These are phyloP conservation scores for Rickenella mellea DNA, from an alignment of 768 basidiomycete genomes.

Conservation along the genomic window DNA sequence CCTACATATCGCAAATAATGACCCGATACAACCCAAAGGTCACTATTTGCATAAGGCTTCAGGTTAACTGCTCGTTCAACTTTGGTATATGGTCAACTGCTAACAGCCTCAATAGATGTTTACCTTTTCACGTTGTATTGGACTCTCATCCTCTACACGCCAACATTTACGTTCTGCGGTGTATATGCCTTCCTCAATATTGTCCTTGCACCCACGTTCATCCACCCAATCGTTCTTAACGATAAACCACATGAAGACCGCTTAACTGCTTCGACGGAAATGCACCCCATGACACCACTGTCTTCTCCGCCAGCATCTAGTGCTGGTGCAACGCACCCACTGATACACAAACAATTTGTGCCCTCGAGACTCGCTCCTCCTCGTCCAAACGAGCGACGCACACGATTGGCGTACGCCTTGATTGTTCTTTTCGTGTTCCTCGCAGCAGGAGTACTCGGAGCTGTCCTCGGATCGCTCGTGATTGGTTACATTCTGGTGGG, in stretches of 20 bases:
- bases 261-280: neutral
- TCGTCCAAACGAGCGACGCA: conserved; percentile 23
- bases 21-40: conserved; percentile 21
- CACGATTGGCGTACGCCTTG: conserved; percentile 28
- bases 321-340: neutral
- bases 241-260: neutral
- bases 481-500: conserved; percentile 28
- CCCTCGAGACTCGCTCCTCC: conserved; percentile 5
- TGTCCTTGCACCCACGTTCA: conserved; percentile 17
- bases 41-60: conserved; percentile 25
- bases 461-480: conserved; percentile 28
- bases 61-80: conserved; percentile 14
- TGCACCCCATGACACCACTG: neutral
- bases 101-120: conserved; percentile 20
- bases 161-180: conserved; percentile 29
- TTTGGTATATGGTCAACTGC: neutral
- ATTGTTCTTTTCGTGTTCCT: conserved; percentile 30
- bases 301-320: neutral
- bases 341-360: neutral
- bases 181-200: conserved; percentile 33
- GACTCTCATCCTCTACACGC: conserved; percentile 37
- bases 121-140: conserved; percentile 39
- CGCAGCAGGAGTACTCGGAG: conserved; percentile 22
- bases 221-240: conserved; percentile 13
- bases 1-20: conserved; percentile 14